phyloP scores from a whole-genome alignment of 805 yeast species.

The Candida silvatica region DNA sequence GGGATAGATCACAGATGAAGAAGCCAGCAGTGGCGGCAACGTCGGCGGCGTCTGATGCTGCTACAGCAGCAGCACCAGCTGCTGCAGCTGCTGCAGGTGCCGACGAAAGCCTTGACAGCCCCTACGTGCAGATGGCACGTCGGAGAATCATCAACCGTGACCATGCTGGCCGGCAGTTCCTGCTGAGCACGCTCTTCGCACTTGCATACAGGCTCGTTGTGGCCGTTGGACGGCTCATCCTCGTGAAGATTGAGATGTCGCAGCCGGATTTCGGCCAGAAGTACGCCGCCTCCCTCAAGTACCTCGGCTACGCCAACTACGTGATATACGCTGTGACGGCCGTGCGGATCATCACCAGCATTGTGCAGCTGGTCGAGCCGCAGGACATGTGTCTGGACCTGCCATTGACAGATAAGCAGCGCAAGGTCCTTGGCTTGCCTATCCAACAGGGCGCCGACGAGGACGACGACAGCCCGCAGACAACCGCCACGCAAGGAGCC shows the following conservation, averaged over 20 bases:
- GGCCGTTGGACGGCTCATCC: constrained; percentile 15
- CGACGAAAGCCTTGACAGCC: constrained; percentile 20
- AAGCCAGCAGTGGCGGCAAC: constrained; percentile 3
- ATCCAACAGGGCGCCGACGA: constrained; percentile 6
- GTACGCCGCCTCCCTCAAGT: background rate
- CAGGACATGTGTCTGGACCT: constrained; percentile 44
- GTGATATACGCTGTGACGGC: constrained; percentile 18
- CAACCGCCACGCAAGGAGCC: background rate
- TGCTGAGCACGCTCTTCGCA: constrained; percentile 21
- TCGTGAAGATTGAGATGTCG: constrained; percentile 8
- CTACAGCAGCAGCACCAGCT: constrained; percentile 2
- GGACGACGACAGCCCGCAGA: constrained; percentile 2
- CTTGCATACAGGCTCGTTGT: constrained; percentile 23
- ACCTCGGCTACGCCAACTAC: constrained; percentile 9
- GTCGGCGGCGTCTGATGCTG: constrained; percentile 4
- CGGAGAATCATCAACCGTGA: constrained; percentile 35
- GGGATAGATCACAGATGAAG: background rate
- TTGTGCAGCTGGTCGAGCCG: constrained; percentile 27
- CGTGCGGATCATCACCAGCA: constrained; percentile 21
- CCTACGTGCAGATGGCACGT: constrained; percentile 36
- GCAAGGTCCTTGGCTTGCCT: constrained; percentile 36
- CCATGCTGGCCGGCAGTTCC: constrained; percentile 24
- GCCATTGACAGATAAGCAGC: constrained; percentile 37
- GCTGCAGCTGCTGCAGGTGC: constrained; percentile 1
- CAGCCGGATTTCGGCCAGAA: background rate